These are phyloP conservation scores for Amniculicola lignicola DNA, from an alignment of 495 filamentous ascomycete species.

Conservation along the genomic window DNA sequence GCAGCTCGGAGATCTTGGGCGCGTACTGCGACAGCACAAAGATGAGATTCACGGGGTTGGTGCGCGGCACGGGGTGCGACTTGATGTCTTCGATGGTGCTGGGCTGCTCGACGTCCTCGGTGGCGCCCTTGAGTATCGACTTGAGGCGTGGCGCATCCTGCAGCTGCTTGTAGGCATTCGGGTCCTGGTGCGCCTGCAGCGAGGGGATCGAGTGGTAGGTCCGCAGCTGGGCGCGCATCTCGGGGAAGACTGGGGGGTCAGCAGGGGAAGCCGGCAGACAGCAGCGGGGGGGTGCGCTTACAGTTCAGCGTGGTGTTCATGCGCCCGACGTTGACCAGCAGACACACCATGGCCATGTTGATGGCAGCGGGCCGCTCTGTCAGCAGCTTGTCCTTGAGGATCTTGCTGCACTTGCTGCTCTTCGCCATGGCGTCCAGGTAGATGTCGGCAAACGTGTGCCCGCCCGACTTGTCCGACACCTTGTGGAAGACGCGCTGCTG, in stretches of 20 bases:
- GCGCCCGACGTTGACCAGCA: constrained; percentile 92
- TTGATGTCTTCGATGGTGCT: constrained; percentile 81
- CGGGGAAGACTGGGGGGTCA: constrained; percentile 79
- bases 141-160: constrained; percentile 96
- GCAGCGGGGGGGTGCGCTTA: constrained; percentile 43
- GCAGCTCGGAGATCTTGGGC: constrained; percentile 83
- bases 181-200: constrained; percentile 89
- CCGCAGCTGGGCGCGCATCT: constrained; percentile 96
- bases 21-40: constrained; percentile 92
- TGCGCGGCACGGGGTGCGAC: constrained; percentile 64
- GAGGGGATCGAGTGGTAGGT: constrained; percentile 98
- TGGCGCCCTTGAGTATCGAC: constrained; percentile 95
- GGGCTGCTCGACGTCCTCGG: constrained; percentile 87
- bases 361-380: constrained; percentile 87
- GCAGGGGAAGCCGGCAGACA: constrained; percentile 19
- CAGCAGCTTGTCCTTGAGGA: constrained; percentile 92
- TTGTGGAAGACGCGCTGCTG: constrained; percentile 83
- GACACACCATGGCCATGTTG: constrained; percentile 98
- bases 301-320: constrained; percentile 99
- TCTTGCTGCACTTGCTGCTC: constrained; percentile 98
- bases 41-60: constrained; percentile 95
- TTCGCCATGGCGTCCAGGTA: constrained; percentile 98
- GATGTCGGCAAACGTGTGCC: constrained; percentile 87
- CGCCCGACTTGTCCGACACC: constrained; percentile 64
- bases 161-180: constrained; percentile 94